Percentiles rank a stretch among this genome's conserved stretches.
Evolutionary conservation across 2,329 filamentous ascomycete species (phyloP).

Genomic region (Teratosphaeriaceae sp.): DNA sequence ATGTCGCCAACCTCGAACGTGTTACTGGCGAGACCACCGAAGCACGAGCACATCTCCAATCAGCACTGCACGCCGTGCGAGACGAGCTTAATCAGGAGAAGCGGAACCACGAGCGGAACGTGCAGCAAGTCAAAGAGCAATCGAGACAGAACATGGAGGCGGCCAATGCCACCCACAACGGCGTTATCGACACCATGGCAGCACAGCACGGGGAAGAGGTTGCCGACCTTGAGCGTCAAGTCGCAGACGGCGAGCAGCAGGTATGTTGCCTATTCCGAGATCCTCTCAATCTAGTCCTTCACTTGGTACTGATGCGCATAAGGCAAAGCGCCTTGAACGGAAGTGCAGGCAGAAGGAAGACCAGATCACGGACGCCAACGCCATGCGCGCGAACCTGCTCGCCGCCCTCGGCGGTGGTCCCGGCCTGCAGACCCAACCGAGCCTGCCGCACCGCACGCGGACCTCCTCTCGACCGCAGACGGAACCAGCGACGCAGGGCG

Average conservation of each 20-base stretch:
- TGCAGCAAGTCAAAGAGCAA: constrained; percentile 6
- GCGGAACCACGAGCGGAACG: constrained; percentile 5
- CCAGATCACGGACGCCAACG: constrained; percentile 32
- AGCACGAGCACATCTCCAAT: background rate
- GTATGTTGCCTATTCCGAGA: too few species aligned
- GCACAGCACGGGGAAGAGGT: constrained; percentile 9
- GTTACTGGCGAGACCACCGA: background rate
- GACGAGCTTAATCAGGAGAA: constrained; percentile 2
- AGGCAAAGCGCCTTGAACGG: constrained; percentile 21
- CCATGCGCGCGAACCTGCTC: constrained; percentile 32
- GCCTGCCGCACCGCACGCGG: constrained; percentile 16
- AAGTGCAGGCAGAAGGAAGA: constrained; percentile 30
- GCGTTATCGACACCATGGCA: constrained; percentile 7
- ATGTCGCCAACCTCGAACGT: background rate
- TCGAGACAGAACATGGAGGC: constrained; percentile 4
- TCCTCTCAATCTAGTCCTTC: background rate
- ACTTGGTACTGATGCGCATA: too few species aligned
- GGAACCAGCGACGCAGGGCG: background rate
- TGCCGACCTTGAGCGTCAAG: constrained; percentile 1
- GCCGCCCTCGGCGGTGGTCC: constrained; percentile 23
- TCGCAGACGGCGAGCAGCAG: constrained; percentile 6
- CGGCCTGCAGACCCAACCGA: background rate
- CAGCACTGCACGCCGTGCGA: background rate
- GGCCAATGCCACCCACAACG: constrained; percentile 10
- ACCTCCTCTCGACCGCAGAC: constrained; percentile 4